Conservation (phyloP, 768 basidiomycete genomes). For the Hericium alpestre region DNA sequence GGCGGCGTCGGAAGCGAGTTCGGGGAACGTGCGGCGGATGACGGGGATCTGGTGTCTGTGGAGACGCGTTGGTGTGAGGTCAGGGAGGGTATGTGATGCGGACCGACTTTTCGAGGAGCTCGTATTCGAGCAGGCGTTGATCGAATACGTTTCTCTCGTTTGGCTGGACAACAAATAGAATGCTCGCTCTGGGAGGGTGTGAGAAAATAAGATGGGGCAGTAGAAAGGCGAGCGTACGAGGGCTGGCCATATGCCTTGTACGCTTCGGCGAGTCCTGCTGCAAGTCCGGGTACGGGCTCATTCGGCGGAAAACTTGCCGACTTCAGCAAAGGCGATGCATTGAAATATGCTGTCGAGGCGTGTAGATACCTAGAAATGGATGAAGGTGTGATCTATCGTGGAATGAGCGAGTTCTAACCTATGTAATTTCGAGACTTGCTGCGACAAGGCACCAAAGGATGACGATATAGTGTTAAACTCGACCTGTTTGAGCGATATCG, state of each 20-base stretch:
- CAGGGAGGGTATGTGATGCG: not conserved
- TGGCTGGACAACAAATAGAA: conserved; percentile 85
- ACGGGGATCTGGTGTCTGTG: conserved; percentile 64
- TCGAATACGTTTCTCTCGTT: conserved; percentile 93
- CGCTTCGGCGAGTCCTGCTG: conserved; percentile 66
- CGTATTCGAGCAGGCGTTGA: conserved; percentile 81
- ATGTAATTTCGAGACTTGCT: conserved; percentile 62
- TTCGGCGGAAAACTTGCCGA: conserved; percentile 62
- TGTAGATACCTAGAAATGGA: conserved; percentile 47
- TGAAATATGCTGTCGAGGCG: conserved; percentile 57
- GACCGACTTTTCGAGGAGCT: conserved; percentile 65
- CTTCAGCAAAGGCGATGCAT: conserved; percentile 40
- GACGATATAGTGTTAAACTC: conserved; percentile 97
- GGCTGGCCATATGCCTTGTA: conserved; percentile 61
- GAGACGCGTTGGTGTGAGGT: not conserved
- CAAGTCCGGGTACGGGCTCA: conserved; percentile 57
- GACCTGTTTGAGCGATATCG: conserved; percentile 72
- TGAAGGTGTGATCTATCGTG: not conserved
- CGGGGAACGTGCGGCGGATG: conserved; percentile 64
- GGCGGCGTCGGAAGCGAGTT: conserved; percentile 48
- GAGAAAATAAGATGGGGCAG: not conserved
- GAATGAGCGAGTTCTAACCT: conserved; percentile 31
- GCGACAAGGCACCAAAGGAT: conserved; percentile 77
- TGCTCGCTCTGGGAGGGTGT: conserved; percentile 30
- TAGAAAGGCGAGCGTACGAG: conserved; percentile 29